Conservation (phyloP, 176 grass and related monocot species). For the Guadua angustifolia region DNA sequence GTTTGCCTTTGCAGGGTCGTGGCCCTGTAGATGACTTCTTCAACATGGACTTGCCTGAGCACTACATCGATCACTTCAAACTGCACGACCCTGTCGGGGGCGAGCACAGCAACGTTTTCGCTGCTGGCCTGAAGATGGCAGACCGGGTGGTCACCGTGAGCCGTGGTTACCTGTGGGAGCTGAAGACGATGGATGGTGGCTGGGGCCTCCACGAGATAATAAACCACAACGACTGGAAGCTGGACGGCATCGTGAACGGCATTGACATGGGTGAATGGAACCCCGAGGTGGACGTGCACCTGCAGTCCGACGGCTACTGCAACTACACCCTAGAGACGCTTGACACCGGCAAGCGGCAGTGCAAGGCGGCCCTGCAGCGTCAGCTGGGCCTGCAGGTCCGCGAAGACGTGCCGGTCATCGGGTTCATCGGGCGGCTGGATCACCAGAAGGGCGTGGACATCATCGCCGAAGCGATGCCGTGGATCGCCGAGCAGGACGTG, state of each 20-base stretch:
- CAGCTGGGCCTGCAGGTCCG: conserved; percentile 69
- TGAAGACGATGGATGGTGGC: conserved; percentile 79
- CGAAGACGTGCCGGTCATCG: conserved; percentile 69
- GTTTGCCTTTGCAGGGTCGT: conserved; percentile 61
- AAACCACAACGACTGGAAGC: conserved; percentile 78
- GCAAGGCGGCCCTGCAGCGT: conserved; percentile 81
- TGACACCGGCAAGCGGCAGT: conserved; percentile 62
- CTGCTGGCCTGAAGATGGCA: conserved; percentile 73
- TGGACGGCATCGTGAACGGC: conserved; percentile 89
- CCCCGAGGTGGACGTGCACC: conserved; percentile 61
- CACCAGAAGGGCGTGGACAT: conserved; percentile 89
- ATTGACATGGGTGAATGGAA: conserved; percentile 79
- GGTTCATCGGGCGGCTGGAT: conserved; percentile 85
- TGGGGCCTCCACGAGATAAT: conserved; percentile 91
- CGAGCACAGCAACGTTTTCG: conserved; percentile 83
- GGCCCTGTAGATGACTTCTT: conserved; percentile 74
- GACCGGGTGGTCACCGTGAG: conserved; percentile 82
- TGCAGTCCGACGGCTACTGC: conserved; percentile 79
- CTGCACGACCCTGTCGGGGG: conserved; percentile 70
- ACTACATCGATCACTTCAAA: conserved; percentile 82
- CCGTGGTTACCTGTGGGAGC: conserved; percentile 80
- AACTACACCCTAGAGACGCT: conserved; percentile 81
- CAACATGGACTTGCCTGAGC: conserved; percentile 63
- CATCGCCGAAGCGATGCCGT: conserved; percentile 85
- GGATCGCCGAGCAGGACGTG: conserved; percentile 81